Evolutionary conservation across 768 basidiomycete species (phyloP), one percentile per base, ranked within the genome.

Genomic region (Auricularia auricula-judae): DNA sequence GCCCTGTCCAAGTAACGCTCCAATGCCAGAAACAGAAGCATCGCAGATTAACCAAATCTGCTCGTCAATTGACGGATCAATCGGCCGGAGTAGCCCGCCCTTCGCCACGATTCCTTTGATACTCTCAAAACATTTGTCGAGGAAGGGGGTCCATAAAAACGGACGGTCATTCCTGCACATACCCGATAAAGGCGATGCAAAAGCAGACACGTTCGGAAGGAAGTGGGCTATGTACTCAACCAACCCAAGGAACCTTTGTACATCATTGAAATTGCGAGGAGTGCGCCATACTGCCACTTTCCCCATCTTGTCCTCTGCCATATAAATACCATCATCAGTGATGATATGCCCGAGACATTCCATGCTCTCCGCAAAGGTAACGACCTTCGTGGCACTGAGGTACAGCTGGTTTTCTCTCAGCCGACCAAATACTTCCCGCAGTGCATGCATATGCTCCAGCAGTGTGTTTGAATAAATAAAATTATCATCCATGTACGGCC

Each of bases 121-220:
- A 21, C 29, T 63, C 1, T 70, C 61, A 43, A 76, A 74, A 33
- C 67, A 67, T 16, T 62, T 23, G 12, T 74, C 65, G 12, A 77
- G 74, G 0, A 74, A 53, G 0, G 69, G 71, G 0, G 68, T 64
- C 76, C 73, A 76, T 1, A 61, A 33, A 59, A 74, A 79, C 16
- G 64, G 65, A 18, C 63, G 67, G 0, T 71, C 72, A 66, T 78
- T 76, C 29, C 62, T 51, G 0, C 58, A 62, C 62, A 77, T 75
- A 0, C 64, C 62, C 8, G 72, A 63, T 8, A 81, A 62, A 1
- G 76, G 76, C 3, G 68, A 66, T 0, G 73, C 76, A 51, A 72
- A 78, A 1, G 70, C 63, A 0, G 75, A 70, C 1, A 78, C 65
- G 61, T 77, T 70, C 0, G 77, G 76, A 61, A 80, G 68, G 65